Evolutionary conservation across 2,329 filamentous ascomycete species (phyloP), one percentile per base, ranked within the genome.

Genomic region (Akanthomyces uredinophilus): DNA sequence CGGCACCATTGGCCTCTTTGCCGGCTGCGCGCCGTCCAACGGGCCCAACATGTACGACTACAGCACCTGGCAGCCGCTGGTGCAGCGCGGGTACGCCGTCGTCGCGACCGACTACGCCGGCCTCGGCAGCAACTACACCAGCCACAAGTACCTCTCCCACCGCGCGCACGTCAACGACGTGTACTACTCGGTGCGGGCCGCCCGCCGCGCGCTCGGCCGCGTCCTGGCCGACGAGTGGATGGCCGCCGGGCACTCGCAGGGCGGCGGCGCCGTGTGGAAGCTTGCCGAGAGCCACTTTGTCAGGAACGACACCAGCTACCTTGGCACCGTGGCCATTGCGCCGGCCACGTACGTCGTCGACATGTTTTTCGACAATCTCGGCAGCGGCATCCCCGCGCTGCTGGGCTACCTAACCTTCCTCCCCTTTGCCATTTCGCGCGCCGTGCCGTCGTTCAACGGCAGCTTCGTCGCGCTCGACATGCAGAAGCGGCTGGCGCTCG

Each of bases 101-200:
- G 61, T 69, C 18, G 68, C 65, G 14, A 65, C 68, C 13, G 68
- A 69, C 55, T 69, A 66, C 46, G 63, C 65, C 24, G 67, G 67
- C 22, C 58, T 68, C 10, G 67, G 67, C 16, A 68, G 65, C 62
- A 66, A 67, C 54, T 51, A 59, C 43, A 67, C 66, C 3, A 14
- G 35, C 13, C 65, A 66, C 65, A 67, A 67, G 62, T 68, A 65
- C 53, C 46, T 54, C 46, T 65, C 58, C 39, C 61, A 60, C 22
- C 41, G 47, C 2, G 64, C 60, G 20, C 65, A 67, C 37, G 55
- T 55, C 32, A 49, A 61, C 22, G 64, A 68, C 35, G 35, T 58
- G 3, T 32, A 58, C 55, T 47, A 47, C 55, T 49, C 55, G 20
- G 55, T 39, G 13, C 55, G 18, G 14, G 55, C 55, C 16, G 65